These are phyloP conservation scores for Xylaria polymorpha DNA, from an alignment of 2,329 filamentous ascomycete genomes.

Conservation along the genomic window DNA sequence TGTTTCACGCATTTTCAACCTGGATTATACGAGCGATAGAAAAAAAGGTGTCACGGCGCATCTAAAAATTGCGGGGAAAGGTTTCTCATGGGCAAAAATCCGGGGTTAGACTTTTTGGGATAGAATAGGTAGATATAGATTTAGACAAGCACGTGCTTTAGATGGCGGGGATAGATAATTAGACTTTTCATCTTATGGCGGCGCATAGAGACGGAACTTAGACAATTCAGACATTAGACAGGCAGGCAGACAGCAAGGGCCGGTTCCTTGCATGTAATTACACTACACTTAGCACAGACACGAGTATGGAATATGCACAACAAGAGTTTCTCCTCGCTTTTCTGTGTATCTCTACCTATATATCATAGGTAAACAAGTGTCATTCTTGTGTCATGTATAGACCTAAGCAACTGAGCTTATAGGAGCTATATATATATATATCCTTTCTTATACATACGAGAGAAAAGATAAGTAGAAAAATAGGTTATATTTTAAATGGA, in stretches of 20 bases:
- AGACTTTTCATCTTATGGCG: background rate
- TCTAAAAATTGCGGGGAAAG: background rate
- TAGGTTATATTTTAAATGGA: too few species aligned
- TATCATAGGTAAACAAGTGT: background rate
- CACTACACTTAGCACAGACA: background rate
- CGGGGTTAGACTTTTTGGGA: constrained; percentile 5
- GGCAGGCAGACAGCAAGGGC: constrained; percentile 13
- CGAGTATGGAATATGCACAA: background rate
- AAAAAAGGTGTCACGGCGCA: constrained; percentile 1
- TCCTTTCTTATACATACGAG: too few species aligned
- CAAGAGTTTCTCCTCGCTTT: background rate
- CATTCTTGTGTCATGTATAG: background rate
- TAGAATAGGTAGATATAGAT: background rate
- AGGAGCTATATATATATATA: background rate
- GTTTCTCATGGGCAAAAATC: background rate
- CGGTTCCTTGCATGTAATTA: constrained; percentile 17
- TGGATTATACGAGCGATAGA: background rate
- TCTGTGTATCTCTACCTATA: background rate
- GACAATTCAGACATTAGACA: background rate
- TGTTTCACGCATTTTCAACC: too few species aligned
- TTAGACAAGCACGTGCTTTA: background rate
- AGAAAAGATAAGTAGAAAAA: too few species aligned
- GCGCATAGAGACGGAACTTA: background rate
- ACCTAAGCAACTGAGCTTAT: background rate
- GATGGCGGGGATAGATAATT: background rate